Conservation (phyloP, 169 alveolate genomes). For the Plasmodium inui region DNA sequence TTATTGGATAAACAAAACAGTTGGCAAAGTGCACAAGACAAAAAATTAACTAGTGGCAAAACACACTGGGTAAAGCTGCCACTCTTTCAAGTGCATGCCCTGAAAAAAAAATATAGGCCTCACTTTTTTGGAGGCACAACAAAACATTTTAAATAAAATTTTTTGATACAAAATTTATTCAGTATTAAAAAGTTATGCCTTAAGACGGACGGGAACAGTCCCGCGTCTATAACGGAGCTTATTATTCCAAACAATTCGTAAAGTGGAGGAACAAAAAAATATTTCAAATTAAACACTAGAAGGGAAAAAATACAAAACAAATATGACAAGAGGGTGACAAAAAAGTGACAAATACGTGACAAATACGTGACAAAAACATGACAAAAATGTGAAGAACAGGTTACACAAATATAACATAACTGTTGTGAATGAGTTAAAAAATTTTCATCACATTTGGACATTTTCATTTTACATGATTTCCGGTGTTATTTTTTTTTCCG, state of each 20-base stretch:
- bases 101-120: neutral
- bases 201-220: neutral
- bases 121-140: neutral
- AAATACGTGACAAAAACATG: too few relatives aligned
- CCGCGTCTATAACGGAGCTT: neutral
- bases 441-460: neutral
- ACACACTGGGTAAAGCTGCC: neutral
- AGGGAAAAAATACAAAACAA: neutral
- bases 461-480: neutral
- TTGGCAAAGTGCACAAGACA: neutral
- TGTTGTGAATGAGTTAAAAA: neutral
- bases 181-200: neutral
- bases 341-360: too few relatives aligned
- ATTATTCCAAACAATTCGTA: neutral
- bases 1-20: neutral
- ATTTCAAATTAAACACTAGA: neutral
- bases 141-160: neutral
- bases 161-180: neutral
- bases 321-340: neutral
- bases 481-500: neutral
- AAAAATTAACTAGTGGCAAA: neutral
- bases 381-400: neutral
- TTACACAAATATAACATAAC: neutral
- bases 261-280: neutral
- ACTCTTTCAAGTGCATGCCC: neutral